Conservation (phyloP, 2,329 filamentous ascomycete species). For the Cladosporium sp. region DNA sequence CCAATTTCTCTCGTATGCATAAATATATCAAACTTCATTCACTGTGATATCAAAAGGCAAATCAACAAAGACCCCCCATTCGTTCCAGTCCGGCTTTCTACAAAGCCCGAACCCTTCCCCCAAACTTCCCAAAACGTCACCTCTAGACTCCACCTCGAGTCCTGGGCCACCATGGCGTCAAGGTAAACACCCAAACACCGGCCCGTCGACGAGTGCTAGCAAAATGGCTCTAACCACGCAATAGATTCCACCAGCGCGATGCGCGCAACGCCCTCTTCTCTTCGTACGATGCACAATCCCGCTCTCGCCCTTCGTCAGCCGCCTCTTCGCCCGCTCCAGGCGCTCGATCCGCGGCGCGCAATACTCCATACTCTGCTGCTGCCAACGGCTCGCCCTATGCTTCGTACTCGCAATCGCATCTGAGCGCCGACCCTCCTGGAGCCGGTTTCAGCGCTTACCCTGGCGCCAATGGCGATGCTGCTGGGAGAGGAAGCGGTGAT, state of each 20-base stretch:
- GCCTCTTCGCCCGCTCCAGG: constrained; percentile 24
- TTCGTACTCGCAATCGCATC: constrained; percentile 11
- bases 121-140: constrained; percentile 10
- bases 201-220: not conserved
- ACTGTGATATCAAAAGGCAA: not conserved
- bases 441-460: constrained; percentile 28
- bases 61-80: constrained; percentile 1
- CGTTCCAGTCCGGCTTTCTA: not conserved
- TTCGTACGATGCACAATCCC: constrained; percentile 30
- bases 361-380: constrained; percentile 20
- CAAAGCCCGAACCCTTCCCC: constrained; percentile 7
- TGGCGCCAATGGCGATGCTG: constrained; percentile 16
- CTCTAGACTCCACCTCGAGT: constrained; percentile 9
- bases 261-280: constrained; percentile 39
- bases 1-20: too few species aligned
- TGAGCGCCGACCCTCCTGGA: constrained; percentile 14
- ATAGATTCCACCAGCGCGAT: constrained; percentile 30
- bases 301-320: constrained; percentile 28
- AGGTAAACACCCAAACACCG: not conserved
- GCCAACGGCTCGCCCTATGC: constrained; percentile 21
- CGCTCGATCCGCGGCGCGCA: constrained; percentile 19
- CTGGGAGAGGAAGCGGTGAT: constrained; percentile 19
- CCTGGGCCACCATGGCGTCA: constrained; percentile 12
- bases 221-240: not conserved
- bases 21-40: not conserved